Conservation (phyloP, 169 alveolate genomes). For the Plasmodium ovale region DNA sequence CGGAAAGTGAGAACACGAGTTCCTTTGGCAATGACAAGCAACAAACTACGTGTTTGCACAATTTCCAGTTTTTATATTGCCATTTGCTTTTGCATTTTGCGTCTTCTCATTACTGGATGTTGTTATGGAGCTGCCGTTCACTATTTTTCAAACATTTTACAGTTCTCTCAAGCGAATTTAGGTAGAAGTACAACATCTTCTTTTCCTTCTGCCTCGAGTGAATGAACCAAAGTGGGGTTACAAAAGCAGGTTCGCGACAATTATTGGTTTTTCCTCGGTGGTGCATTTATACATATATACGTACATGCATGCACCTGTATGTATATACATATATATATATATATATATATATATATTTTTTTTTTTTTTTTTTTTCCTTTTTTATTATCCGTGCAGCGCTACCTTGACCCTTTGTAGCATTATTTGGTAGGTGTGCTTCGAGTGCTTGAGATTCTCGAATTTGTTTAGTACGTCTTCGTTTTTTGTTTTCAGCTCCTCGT, state of each 20-base stretch:
- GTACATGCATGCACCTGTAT: too few species aligned
- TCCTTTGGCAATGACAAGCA: neutral
- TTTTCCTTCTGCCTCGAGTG: conserved; percentile 46
- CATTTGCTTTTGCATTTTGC: neutral
- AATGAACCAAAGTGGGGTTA: neutral
- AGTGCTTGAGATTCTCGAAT: conserved; percentile 66
- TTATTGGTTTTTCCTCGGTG: too few species aligned
- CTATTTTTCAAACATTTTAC: conserved; percentile 53
- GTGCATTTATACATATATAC: too few species aligned
- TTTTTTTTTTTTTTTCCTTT: too few species aligned
- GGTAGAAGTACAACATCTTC: conserved; percentile 46
- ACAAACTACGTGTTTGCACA: neutral
- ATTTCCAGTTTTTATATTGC: neutral
- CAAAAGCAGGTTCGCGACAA: too few species aligned
- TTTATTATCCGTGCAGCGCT: too few species aligned
- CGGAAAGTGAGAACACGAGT: neutral
- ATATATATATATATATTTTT: neutral
- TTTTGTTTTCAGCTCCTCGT: conserved; percentile 53
- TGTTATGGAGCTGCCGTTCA: conserved; percentile 43
- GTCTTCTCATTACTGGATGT: conserved; percentile 54
- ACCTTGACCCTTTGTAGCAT: conserved; percentile 72
- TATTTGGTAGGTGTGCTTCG: conserved; percentile 63
- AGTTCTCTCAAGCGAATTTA: conserved; percentile 62
- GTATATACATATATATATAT: too few species aligned
- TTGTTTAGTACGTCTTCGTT: conserved; percentile 56